phyloP scores from a whole-genome alignment of 2,329 filamentous ascomycete species.

The Beauveria varroae region DNA sequence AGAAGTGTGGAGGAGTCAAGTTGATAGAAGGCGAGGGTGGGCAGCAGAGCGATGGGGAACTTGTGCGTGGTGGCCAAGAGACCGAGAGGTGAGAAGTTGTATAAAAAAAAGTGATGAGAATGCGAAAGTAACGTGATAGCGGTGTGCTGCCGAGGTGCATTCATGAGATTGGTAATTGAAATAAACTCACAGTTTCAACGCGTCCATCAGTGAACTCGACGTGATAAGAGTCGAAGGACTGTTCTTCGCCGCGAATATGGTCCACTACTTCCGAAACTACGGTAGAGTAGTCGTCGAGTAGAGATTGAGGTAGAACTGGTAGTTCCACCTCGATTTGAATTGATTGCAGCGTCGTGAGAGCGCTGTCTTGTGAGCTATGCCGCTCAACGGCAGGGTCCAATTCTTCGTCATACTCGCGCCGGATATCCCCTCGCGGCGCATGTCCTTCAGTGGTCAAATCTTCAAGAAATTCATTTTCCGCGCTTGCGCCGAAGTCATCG shows the following conservation, averaged over 20 bases:
- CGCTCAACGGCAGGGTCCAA: no score
- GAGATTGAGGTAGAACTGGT: not conserved
- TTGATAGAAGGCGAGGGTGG: not conserved
- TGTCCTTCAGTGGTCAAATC: not conserved
- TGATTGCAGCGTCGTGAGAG: not conserved
- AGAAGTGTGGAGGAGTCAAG: not conserved
- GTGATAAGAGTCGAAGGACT: slow-evolving; percentile 23
- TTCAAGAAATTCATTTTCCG: not conserved
- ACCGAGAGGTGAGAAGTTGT: not conserved
- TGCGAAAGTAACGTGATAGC: not conserved
- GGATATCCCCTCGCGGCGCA: not conserved
- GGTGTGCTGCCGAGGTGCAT: not conserved
- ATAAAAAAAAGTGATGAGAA: not conserved
- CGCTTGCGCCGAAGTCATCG: not conserved
- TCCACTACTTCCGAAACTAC: slow-evolving; percentile 32
- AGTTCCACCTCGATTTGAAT: slow-evolving; percentile 11
- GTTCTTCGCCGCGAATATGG: slow-evolving; percentile 25
- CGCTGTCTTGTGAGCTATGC: not conserved
- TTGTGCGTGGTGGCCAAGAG: no score
- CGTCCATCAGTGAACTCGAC: slow-evolving; percentile 41
- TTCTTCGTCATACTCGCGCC: not conserved
- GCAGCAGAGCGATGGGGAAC: not conserved
- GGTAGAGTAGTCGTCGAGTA: slow-evolving; percentile 20
- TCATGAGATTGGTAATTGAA: not conserved
- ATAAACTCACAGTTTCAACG: slow-evolving; percentile 34